phyloP scores from a whole-genome alignment of 352 stramenopile species.

The Phytopythium montanum region DNA sequence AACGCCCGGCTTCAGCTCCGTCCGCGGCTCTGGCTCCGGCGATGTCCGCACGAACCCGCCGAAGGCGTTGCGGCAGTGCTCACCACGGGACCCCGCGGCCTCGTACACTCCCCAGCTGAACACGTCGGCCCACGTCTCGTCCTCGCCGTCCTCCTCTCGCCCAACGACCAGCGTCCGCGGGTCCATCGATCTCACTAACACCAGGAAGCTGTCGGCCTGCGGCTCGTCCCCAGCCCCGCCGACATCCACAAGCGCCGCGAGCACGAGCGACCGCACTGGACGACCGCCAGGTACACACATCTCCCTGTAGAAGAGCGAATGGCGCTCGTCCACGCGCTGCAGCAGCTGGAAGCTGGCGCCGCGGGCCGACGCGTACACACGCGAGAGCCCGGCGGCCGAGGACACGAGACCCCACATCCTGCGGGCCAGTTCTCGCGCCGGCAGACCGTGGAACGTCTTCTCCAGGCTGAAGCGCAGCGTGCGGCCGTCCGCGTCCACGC shows the following conservation, averaged over 20 bases:
- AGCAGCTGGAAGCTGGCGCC: constrained; percentile 48
- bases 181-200: constrained; percentile 63
- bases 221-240: constrained; percentile 19
- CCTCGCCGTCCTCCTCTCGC: constrained; percentile 9
- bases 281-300: constrained; percentile 35
- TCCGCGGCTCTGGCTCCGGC: background rate
- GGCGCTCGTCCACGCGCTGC: constrained; percentile 48
- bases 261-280: constrained; percentile 46
- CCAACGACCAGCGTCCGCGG: constrained; percentile 17
- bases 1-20: background rate
- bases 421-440: constrained; percentile 32
- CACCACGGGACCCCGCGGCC: constrained; percentile 18
- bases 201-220: constrained; percentile 33
- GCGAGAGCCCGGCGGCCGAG: constrained; percentile 44
- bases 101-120: constrained; percentile 72
- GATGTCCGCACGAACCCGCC: constrained; percentile 46
- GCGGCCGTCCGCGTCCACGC: constrained; percentile 31
- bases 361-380: constrained; percentile 57
- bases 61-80: constrained; percentile 61
- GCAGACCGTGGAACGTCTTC: constrained; percentile 48
- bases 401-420: constrained; percentile 63
- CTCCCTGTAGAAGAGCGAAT: constrained; percentile 64
- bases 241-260: constrained; percentile 51
- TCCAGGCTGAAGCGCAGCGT: constrained; percentile 60
- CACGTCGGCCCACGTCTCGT: constrained; percentile 51